Evolutionary conservation across 768 basidiomycete species (phyloP), one percentile per base, ranked within the genome.

Genomic region (Termitomyces sp.): DNA sequence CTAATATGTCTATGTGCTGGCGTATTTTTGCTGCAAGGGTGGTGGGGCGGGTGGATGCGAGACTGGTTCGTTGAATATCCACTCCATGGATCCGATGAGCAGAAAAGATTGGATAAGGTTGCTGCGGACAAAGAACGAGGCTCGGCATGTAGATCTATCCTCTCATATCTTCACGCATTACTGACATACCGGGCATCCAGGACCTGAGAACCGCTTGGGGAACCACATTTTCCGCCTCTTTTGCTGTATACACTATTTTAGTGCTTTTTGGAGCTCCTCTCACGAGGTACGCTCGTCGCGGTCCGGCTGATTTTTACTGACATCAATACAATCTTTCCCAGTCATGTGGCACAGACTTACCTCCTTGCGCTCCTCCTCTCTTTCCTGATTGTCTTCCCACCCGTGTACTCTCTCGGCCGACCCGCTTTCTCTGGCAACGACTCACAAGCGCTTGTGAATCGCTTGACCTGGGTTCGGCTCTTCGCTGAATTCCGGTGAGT

Each of bases 401-500:
- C 92, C 11, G 82, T 86, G 2, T 91, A 90, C 69, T 79, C 85
- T 3, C 76, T 94, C 18, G 91, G 91, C 7, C 63, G 78, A 2
- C 90, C 91, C 0, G 80, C 80, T 40, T 65, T 84, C 16, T 72
- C 74, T 22, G 71, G 70, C 16, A 50, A 35, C 20, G 75, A 77
- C 50, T 73, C 78, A 7, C 69, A 73, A 3, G 40, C 87, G 1
- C 68, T 86, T 39, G 71, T 84, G 57, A 82, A 80, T 49, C 80
- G 89, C 46, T 79, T 87, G 70, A 82, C 83, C 7, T 93, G 92
- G 89, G 80, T 85, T 24, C 83, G 91, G 54, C 77, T 98, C 44
- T 95, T 96, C 69, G 90, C 84, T 52, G 90, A 94, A 65, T 75
- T 91, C 63, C 81, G 83, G 95, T 96, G 69, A 72, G 93, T 87